phyloP scores from a whole-genome alignment of 129 eudicot species.

The Flaveria brownii region DNA sequence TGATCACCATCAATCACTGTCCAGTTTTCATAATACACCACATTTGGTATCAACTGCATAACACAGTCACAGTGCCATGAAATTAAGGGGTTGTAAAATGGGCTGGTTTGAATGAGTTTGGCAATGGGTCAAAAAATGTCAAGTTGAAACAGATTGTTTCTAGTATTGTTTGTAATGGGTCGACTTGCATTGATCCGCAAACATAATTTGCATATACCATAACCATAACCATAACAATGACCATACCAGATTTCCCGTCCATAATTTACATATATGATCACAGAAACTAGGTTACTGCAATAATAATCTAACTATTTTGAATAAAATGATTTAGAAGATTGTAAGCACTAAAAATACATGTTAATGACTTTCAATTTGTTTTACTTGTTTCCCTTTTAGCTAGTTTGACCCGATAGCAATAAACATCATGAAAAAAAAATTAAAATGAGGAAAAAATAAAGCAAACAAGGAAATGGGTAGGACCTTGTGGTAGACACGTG shows the following conservation, averaged over 20 bases:
- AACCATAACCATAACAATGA: no score
- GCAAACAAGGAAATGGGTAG: neutral
- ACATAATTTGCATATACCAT: neutral
- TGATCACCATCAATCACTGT: constrained; percentile 78
- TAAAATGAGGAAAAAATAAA: neutral
- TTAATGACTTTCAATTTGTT: neutral
- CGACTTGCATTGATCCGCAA: constrained; percentile 6
- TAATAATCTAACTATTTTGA: neutral
- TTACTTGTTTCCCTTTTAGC: neutral
- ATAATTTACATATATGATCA: neutral
- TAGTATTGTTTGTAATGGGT: neutral
- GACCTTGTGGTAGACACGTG: constrained; percentile 94
- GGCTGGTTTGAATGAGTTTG: neutral
- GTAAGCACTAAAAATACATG: neutral
- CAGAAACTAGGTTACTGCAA: neutral
- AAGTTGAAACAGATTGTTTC: neutral
- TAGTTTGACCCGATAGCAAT: neutral
- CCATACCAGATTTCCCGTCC: no score
- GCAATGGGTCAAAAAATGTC: neutral
- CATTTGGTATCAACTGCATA: constrained; percentile 74
- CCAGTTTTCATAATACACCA: constrained; percentile 73
- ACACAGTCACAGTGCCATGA: neutral
- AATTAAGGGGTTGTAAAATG: neutral
- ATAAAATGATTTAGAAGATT: neutral
- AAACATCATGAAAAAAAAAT: neutral